Percentiles rank a stretch among this genome's conserved stretches.
phyloP scores from a whole-genome alignment of 345 rosid species.

The Noccaea caerulescens region DNA sequence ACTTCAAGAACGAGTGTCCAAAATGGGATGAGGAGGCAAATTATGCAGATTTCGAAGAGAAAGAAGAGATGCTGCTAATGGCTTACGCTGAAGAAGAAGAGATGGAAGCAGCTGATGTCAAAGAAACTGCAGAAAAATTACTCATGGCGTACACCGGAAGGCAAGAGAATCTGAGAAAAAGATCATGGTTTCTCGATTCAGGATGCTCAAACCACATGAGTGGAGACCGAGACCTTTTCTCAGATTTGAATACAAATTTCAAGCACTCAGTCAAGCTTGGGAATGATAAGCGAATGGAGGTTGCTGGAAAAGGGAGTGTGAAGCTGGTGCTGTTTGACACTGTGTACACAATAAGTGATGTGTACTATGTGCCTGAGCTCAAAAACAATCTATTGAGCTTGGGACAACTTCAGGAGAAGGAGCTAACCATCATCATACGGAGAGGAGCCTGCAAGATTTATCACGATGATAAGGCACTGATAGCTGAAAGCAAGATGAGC shows the following conservation, averaged over 20 bases:
- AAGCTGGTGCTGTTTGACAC: not conserved
- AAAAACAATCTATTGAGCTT: not conserved
- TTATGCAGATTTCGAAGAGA: not conserved
- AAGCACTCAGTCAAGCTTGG: not conserved
- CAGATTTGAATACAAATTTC: not conserved
- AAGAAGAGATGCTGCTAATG: not conserved
- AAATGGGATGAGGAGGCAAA: not conserved
- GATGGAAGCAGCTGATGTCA: not conserved
- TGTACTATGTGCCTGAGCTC: not conserved
- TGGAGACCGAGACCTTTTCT: not conserved
- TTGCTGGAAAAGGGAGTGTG: not conserved
- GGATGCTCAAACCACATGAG: slow-evolving; percentile 6
- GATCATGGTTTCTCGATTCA: not conserved
- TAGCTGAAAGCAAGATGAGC: not conserved
- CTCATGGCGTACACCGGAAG: not conserved
- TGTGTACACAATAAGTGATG: not conserved
- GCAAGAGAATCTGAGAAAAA: not conserved
- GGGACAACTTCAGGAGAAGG: not conserved
- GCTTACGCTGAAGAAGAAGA: not conserved
- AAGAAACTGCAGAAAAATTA: fast-evolving
- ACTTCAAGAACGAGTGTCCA: not conserved
- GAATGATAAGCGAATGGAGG: not conserved
- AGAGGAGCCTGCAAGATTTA: not conserved
- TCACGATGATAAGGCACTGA: not conserved
- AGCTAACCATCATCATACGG: not conserved